These are phyloP conservation scores for Oryza punctata DNA, from an alignment of 176 grass and related monocot species.

Conservation along the genomic window DNA sequence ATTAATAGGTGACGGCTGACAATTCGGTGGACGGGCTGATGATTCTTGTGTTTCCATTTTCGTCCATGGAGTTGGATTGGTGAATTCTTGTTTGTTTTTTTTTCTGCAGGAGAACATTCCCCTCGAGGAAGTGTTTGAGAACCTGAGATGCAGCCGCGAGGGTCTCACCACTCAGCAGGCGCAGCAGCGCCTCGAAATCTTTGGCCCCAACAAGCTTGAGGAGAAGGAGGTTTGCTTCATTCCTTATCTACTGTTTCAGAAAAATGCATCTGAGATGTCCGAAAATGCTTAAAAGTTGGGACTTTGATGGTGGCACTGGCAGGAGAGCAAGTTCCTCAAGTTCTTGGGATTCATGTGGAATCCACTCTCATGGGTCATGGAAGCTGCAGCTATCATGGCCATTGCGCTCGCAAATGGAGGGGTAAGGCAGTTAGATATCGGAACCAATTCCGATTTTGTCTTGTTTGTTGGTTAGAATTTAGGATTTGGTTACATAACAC, in stretches of 20 bases:
- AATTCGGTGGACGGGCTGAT: not conserved
- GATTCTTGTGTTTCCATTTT: not conserved
- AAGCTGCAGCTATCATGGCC: constrained; percentile 78
- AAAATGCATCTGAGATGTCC: not conserved
- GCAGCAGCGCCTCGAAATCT: constrained; percentile 59
- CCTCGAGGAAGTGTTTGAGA: constrained; percentile 76
- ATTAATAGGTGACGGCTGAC: not conserved
- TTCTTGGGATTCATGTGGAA: constrained; percentile 90
- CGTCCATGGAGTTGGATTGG: not conserved
- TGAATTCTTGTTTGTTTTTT: not conserved
- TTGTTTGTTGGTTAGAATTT: not conserved
- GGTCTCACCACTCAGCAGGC: constrained; percentile 53
- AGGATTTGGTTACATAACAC: not conserved
- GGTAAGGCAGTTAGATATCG: constrained; percentile 13
- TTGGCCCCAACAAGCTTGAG: constrained; percentile 75
- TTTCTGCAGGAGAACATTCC: constrained; percentile 68
- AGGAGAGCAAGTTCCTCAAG: constrained; percentile 88
- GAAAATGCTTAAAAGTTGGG: not conserved
- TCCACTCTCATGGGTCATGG: constrained; percentile 84
- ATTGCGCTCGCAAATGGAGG: constrained; percentile 78
- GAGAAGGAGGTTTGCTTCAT: constrained; percentile 57
- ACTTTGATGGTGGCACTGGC: constrained; percentile 44
- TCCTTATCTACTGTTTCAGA: not conserved
- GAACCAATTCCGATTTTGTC: not conserved
- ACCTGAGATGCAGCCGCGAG: constrained; percentile 63